These are phyloP conservation scores for Acer campestre DNA, from an alignment of 345 rosid genomes.

Conservation along the genomic window DNA sequence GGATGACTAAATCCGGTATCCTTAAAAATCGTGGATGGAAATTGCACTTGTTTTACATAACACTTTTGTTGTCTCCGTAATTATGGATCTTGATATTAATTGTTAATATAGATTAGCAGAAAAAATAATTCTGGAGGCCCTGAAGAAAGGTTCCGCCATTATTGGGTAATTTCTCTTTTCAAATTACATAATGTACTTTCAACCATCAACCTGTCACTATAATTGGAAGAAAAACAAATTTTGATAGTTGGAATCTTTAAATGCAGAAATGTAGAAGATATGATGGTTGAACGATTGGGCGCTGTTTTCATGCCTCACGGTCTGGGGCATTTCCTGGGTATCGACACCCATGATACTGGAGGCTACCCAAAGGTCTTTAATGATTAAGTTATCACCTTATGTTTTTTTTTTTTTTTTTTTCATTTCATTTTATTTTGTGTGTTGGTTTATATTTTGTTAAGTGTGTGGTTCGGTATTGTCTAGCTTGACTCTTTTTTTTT, in stretches of 20 bases:
- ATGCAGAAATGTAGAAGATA: conserved; percentile 67
- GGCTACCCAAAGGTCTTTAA: conserved; percentile 67
- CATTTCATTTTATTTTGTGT: neutral
- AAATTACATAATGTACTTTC: conserved; percentile 9
- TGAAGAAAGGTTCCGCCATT: conserved; percentile 62
- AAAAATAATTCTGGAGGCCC: conserved; percentile 68
- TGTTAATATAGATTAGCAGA: conserved; percentile 71
- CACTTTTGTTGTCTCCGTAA: neutral
- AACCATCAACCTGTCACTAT: conserved; percentile 9
- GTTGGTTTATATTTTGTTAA: neutral
- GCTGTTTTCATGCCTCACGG: conserved; percentile 98
- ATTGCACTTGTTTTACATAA: neutral
- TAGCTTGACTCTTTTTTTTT: neutral
- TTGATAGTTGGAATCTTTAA: conserved; percentile 12
- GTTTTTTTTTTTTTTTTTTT: neutral
- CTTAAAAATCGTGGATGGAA: neutral
- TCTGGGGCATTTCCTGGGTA: conserved; percentile 88
- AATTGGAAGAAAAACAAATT: conserved; percentile 9
- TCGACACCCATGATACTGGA: conserved; percentile 95
- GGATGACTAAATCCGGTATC: neutral
- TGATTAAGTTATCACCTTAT: conserved; percentile 5
- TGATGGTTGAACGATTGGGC: conserved; percentile 79
- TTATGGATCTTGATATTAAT: neutral
- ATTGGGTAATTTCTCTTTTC: conserved; percentile 55
- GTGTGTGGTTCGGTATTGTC: neutral